Base-by-base conservation (phyloP, 306 rosid genomes). In the Gillenia trifoliata region DNA sequence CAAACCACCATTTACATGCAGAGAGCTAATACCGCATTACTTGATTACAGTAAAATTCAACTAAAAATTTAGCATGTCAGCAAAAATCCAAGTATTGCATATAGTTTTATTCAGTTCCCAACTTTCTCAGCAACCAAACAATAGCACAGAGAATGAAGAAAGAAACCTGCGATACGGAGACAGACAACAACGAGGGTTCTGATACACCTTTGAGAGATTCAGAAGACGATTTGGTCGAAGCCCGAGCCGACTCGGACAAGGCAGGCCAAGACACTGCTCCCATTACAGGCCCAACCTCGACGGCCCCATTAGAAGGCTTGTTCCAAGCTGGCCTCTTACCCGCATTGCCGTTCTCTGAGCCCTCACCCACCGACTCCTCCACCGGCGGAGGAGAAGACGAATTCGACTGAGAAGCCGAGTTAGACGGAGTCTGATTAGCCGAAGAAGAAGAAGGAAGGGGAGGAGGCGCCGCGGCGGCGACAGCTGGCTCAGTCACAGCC, bases 291-390 rank as follows among this genome's bases (percentile, higher is more conserved):
- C 78, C 89, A 79, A 73, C 80, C 77, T 87, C 94, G 6, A 73
- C 75, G 1, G 79, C 83, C 20, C 88, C 96, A 74, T 88, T 86
- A 28, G 89, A 77, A 0, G 93, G 88, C 85, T 79, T 91, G 56
- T 83, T 93, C 97, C 97, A 93, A 25, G 72, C 98, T 4, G 83
- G 90, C 85, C 82, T 88, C 88, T 84, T 88, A 41, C 75, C 88
- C 3, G 72, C 83, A 77, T 81, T 79, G 66, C 82, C 79, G 59
- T 72, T 70, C 50, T 89, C 91, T 0, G 80, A 77, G 75, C 75
- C 80, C 79, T 86, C 96, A 4, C 60, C 64, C 38, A 50, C 47
- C 6, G 82, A 71, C 71, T 90, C 87, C 50, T 82, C 91, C 66
- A 34, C 76, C 30, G 20, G 76, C 4, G 82, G 30, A 28, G 82